Evolutionary conservation across 768 basidiomycete genomes (phyloP), one percentile per base, ranked within the genome.

Genomic region (Tulasnella calospora): DNA sequence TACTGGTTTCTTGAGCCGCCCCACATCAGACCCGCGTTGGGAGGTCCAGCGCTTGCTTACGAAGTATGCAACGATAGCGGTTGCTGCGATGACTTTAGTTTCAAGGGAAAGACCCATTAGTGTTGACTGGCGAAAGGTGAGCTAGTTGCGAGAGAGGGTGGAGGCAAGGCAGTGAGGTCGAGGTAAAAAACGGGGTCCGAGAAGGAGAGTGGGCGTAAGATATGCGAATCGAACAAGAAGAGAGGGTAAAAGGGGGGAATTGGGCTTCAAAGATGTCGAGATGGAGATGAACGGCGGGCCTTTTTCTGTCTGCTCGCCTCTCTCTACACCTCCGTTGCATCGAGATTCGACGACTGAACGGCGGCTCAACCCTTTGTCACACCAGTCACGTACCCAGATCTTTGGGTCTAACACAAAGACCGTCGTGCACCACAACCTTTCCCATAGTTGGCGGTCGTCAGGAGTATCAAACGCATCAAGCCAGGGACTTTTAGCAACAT

Each of bases 1-100:
- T 72, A 72, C 71, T 4, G 71, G 38, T 38, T 72, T 38, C 71
- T 72, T 72, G 30, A 72, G 36, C 15, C 71, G 71, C 38, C 44
- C 21, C 3, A 72, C 38, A 19, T 72, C 71, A 46, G 71, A 72
- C 9, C 36, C 71, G 0, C 44, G 36, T 3, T 46, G 35, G 35
- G 44, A 40, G 38, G 19, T 30, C 71, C 71, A 72, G 21, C 71
- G 36, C 19, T 46, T 72, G 44, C 71, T 33, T 23, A 72, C 44
- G 15, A 40, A 33, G 71, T 72, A 72, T 3, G 36, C 38, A 27
- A 41, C 33, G 44, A 72, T 23, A 3, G 38, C 44, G 27, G 71
- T 72, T 46, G 71, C 71, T 38, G 71, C 71, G 33, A 72, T 38
- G 27, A 72, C 17, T 19, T 72, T 72, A 21, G 44, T 40, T 72